Evolutionary conservation across 2,329 filamentous ascomycete species (phyloP), one percentile per base, ranked within the genome.

Genomic region (Falciphora oryzae): DNA sequence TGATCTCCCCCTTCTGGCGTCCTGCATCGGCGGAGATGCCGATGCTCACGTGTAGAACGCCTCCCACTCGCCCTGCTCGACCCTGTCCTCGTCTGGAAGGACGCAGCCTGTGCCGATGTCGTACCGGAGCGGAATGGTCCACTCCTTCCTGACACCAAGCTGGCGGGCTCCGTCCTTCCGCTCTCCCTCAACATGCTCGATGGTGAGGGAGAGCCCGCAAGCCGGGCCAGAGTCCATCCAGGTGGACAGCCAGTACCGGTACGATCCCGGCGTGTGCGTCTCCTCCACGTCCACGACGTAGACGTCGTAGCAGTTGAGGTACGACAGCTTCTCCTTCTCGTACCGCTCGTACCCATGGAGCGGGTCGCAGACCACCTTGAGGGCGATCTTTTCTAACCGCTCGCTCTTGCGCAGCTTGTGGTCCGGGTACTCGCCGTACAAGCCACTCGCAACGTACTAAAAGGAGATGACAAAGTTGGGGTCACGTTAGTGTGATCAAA

Each of bases 341-440:
- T 13, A n/a, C 3, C 60, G 27, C 14, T 29, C 18, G 35, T 38
- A 28, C 13, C 50, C 27, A 16, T 29, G 50, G 11, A 56, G 31
- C 25, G 60, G 60, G 22, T 62, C 60, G 14, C 35, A 38, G 74
- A 97, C 97, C 1, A 98, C 78, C 72, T 95, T 91, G 72, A 97
- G 97, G 0, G 85, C 88, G 29, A 86, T 84, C 67, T 83, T 86
- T 62, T 87, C 81, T 72, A 93, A 97, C 0, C 88, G 85, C 28
- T 84, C 79, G 1, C 90, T 83, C 76, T 97, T 92, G 1, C 83
- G 77, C 1, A 97, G 77, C 44, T 25, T 53, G 44, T 25, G 7
- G 7, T 5, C 7, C 22, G 44, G 44, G 22, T 53, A 53, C 2
- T 53, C 22, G 22, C 22, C 44, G 44, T 11, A 8, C 44, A 50